A percentile compares a stretch with the other conserved stretches of the same genome.
These are phyloP conservation scores for Dioscorea dumetorum DNA, from an alignment of 106 monocot species.

Conservation along the genomic window DNA sequence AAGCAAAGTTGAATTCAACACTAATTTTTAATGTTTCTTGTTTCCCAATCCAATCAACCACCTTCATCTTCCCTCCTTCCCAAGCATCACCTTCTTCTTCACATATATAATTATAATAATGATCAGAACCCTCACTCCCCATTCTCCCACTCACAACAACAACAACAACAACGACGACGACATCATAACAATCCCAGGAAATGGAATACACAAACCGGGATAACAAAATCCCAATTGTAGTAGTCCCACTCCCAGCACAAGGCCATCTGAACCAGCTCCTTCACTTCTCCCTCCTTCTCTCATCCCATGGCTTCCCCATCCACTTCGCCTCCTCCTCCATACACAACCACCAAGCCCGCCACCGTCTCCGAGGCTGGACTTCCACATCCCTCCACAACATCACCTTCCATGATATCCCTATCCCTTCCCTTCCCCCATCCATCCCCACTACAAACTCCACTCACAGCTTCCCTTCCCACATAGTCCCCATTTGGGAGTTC, in stretches of 20 bases:
- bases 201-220: too few species aligned
- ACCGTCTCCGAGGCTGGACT: slow-evolving; percentile 25
- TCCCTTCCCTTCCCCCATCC: slow-evolving; percentile 19
- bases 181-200: too few species aligned
- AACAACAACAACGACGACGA: too few species aligned
- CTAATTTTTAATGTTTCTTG: too few species aligned
- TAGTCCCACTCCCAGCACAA: slow-evolving; percentile 67
- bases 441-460: slow-evolving; percentile 24
- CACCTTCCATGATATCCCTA: slow-evolving; percentile 36
- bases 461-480: slow-evolving; percentile 38
- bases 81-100: too few species aligned
- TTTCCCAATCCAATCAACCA: too few species aligned
- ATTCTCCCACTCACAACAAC: too few species aligned
- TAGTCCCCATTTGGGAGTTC: slow-evolving; percentile 27
- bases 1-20: too few species aligned
- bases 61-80: too few species aligned
- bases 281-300: slow-evolving; percentile 54
- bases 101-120: too few species aligned
- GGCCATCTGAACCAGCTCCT: slow-evolving; percentile 83
- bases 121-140: too few species aligned
- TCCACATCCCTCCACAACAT: background rate
- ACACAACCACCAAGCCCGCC: slow-evolving; percentile 16
- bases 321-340: slow-evolving; percentile 49
- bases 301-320: slow-evolving; percentile 18
- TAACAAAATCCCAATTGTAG: background rate